phyloP scores from a whole-genome alignment of 2,329 filamentous ascomycete species.

The Fusarium annulatum region DNA sequence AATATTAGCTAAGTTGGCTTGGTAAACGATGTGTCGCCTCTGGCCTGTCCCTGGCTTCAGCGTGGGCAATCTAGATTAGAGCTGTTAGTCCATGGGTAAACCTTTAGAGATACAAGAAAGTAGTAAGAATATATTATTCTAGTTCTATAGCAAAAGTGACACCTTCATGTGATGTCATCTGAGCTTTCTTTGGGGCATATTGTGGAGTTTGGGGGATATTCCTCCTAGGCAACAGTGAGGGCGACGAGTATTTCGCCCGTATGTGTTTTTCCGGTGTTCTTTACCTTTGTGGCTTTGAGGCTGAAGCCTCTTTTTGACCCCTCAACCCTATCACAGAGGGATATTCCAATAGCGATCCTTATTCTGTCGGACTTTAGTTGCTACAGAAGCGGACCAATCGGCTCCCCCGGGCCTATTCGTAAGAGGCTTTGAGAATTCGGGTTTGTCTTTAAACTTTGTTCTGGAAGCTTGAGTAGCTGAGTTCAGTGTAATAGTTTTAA shows the following conservation, averaged over 20 bases:
- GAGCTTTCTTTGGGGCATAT: neutral
- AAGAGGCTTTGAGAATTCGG: too few relatives aligned
- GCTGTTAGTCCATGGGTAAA: fast-evolving
- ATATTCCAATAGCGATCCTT: too few relatives aligned
- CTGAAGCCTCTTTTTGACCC: too few relatives aligned
- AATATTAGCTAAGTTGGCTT: neutral
- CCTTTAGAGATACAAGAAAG: fast-evolving
- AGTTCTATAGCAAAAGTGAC: fast-evolving
- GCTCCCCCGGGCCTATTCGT: neutral
- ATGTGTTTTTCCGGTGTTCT: too few relatives aligned
- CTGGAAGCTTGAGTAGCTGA: neutral
- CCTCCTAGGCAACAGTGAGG: too few relatives aligned
- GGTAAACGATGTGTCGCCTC: neutral
- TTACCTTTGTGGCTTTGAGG: too few relatives aligned
- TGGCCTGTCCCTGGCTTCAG: too few relatives aligned
- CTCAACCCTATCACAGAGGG: too few relatives aligned
- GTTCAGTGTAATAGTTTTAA: neutral
- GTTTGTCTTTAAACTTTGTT: fast-evolving
- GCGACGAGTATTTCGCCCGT: too few relatives aligned
- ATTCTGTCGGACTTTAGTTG: too few relatives aligned
- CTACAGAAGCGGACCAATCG: too few relatives aligned
- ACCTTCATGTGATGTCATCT: neutral
- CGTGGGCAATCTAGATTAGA: neutral
- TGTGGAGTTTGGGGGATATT: fast-evolving
- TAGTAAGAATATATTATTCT: neutral